phyloP scores from a whole-genome alignment of 441 rosid genomes.

The Brassica hybrid region DNA sequence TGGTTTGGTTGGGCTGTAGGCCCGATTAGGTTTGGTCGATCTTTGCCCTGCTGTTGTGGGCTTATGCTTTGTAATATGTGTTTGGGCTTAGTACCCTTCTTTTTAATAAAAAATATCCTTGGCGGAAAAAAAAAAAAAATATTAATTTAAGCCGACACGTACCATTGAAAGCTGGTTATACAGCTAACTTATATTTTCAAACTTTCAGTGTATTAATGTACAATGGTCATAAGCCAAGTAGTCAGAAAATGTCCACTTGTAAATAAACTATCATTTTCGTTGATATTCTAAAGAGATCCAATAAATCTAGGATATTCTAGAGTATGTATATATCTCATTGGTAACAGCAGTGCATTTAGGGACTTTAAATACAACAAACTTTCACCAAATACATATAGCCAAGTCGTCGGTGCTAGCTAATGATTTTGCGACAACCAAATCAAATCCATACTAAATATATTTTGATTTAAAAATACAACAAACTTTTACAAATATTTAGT shows the following conservation, averaged over 20 bases:
- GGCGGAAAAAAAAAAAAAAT: too few relatives aligned
- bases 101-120: too few relatives aligned
- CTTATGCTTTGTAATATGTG: too few relatives aligned
- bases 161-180: background rate
- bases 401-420: background rate
- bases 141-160: background rate
- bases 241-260: background rate
- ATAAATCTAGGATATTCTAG: background rate
- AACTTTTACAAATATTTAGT: background rate
- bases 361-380: background rate
- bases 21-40: too few relatives aligned
- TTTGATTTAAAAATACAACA: background rate
- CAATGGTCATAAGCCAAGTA: background rate
- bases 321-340: conserved; percentile 2
- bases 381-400: background rate
- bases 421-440: background rate
- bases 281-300: background rate
- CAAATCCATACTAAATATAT: background rate
- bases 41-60: too few relatives aligned
- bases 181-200: background rate
- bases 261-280: background rate
- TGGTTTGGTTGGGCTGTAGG: too few relatives aligned
- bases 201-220: background rate
- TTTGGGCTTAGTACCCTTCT: too few relatives aligned
- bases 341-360: background rate